Evolutionary conservation across 140 eudicot genomes (phyloP).

Genomic region (Erigeron philadelphicus): DNA sequence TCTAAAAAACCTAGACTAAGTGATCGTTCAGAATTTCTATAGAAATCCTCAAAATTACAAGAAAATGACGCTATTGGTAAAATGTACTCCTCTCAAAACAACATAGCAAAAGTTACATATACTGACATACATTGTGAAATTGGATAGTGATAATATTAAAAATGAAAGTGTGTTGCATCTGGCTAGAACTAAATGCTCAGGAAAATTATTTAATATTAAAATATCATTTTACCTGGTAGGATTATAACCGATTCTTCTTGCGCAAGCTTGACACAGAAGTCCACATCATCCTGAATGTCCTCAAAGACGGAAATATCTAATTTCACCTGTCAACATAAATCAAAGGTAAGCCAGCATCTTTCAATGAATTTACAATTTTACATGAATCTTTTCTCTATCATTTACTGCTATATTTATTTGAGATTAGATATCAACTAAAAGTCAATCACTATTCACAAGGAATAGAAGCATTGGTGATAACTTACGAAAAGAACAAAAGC

Average conservation of each 20-base stretch:
- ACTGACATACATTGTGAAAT: background rate
- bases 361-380: background rate
- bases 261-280: constrained; percentile 44
- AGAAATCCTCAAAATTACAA: background rate
- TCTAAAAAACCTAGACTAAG: too few species aligned
- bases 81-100: background rate
- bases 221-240: constrained; percentile 38
- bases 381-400: background rate
- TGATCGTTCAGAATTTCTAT: too few species aligned
- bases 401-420: background rate
- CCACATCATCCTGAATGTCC: constrained; percentile 46
- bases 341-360: constrained; percentile 5
- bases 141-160: background rate
- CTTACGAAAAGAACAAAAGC: background rate
- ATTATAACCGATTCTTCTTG: constrained; percentile 48
- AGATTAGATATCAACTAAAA: background rate
- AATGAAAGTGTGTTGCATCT: background rate
- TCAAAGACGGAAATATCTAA: constrained; percentile 36
- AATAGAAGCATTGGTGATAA: background rate
- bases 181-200: background rate
- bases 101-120: background rate
- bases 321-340: constrained; percentile 35
- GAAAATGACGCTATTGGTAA: background rate
- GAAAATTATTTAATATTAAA: background rate
- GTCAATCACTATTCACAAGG: background rate